phyloP scores from a whole-genome alignment of 331 rosid genomes.

The Phaseolus coccineus region DNA sequence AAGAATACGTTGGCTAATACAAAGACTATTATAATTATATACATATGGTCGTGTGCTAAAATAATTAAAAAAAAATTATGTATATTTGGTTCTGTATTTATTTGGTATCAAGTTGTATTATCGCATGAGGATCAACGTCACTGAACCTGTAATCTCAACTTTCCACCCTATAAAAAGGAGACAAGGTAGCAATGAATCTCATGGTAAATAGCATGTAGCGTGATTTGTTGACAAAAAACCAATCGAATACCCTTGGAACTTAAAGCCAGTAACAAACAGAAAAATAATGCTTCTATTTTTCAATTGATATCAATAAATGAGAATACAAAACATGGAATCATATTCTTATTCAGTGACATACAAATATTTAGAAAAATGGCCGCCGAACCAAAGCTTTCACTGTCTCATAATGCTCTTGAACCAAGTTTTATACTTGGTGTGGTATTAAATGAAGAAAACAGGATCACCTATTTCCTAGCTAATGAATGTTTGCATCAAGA shows the following conservation, averaged over 20 bases:
- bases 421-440: conserved; percentile 14
- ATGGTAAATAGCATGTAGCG: background rate
- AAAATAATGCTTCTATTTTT: conserved; percentile 18
- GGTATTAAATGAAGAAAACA: conserved; percentile 28
- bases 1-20: background rate
- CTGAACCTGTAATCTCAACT: conserved; percentile 26
- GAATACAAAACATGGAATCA: conserved; percentile 18
- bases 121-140: too few species aligned
- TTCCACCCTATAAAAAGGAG: conserved; percentile 9
- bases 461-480: conserved; percentile 9
- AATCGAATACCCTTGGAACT: conserved; percentile 3
- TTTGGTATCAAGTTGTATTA: too few species aligned
- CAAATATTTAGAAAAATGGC: conserved; percentile 24
- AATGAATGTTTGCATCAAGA: conserved; percentile 19
- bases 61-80: too few species aligned
- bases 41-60: too few species aligned
- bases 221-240: conserved; percentile 12
- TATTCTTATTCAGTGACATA: conserved; percentile 30
- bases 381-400: conserved; percentile 38
- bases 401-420: conserved; percentile 36
- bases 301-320: conserved; percentile 43
- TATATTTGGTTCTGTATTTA: too few species aligned
- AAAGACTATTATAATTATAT: background rate
- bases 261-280: conserved; percentile 11
- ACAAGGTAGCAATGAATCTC: background rate